These are phyloP conservation scores for Ceratocystis smalleyi DNA, from an alignment of 2,329 filamentous ascomycete genomes.

Conservation along the genomic window DNA sequence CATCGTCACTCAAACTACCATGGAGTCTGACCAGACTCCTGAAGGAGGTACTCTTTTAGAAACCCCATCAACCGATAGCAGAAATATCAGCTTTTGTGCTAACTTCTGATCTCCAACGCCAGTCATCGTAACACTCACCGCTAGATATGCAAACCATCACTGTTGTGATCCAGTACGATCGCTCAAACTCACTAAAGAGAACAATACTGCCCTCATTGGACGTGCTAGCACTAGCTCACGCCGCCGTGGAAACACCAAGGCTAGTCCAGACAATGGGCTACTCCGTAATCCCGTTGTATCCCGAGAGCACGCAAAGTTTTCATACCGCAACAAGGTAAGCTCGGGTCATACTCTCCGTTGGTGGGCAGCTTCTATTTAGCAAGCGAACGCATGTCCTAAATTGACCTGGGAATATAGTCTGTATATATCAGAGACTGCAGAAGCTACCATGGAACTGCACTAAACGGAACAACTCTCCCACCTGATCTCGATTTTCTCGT, in stretches of 20 bases:
- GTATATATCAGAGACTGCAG: slow-evolving; percentile 14
- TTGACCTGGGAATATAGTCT: not conserved
- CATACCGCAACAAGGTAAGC: slow-evolving; percentile 11
- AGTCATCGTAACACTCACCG: not conserved
- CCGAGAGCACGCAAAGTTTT: slow-evolving; percentile 12
- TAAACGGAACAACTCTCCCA: slow-evolving; percentile 8
- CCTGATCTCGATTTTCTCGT: slow-evolving; percentile 5
- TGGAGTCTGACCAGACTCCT: not conserved
- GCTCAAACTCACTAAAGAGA: slow-evolving; percentile 8
- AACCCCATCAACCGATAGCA: not conserved
- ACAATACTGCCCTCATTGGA: slow-evolving; percentile 8
- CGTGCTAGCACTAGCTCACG: slow-evolving; percentile 14
- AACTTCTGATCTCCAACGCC: not conserved
- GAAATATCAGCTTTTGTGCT: not conserved
- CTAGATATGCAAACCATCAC: slow-evolving; percentile 3
- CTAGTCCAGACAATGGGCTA: slow-evolving; percentile 10
- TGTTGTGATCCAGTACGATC: not conserved
- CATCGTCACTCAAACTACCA: not conserved
- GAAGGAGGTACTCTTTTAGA: not conserved
- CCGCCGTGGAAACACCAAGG: not conserved
- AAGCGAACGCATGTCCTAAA: not conserved
- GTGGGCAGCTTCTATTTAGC: too few species aligned
- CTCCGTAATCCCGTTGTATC: slow-evolving; percentile 16
- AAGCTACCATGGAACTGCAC: slow-evolving; percentile 15
- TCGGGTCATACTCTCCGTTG: not conserved